A percentile compares a stretch with the other conserved stretches of the same genome.
These are phyloP conservation scores for Trichoderma hamatum DNA, from an alignment of 2,329 filamentous ascomycete species.

Conservation along the genomic window DNA sequence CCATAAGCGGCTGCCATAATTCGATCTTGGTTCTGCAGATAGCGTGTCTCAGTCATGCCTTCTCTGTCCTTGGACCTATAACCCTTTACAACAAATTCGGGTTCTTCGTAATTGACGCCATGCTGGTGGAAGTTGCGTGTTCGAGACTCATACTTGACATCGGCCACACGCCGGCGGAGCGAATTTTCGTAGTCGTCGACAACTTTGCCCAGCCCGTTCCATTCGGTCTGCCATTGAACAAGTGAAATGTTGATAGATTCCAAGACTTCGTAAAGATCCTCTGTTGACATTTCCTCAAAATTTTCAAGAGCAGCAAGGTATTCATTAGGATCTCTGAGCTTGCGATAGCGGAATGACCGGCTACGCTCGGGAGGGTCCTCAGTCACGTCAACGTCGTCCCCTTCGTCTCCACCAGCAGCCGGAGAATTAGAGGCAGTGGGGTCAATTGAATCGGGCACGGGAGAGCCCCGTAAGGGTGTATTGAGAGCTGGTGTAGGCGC, in stretches of 20 bases:
- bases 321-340: slow-evolving; percentile 54
- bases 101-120: slow-evolving; percentile 50
- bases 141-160: slow-evolving; percentile 51
- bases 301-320: slow-evolving; percentile 54
- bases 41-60: slow-evolving; percentile 48
- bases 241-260: slow-evolving; percentile 51
- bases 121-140: slow-evolving; percentile 46
- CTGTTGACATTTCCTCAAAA: slow-evolving; percentile 51
- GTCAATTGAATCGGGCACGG: slow-evolving; percentile 44
- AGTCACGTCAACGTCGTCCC: slow-evolving; percentile 42
- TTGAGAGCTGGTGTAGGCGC: slow-evolving; percentile 44
- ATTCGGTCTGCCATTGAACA: slow-evolving; percentile 59
- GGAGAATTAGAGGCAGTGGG: slow-evolving; percentile 45
- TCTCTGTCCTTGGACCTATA: slow-evolving; percentile 52
- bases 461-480: slow-evolving; percentile 46
- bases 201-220: slow-evolving; percentile 51
- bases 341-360: slow-evolving; percentile 50
- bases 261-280: slow-evolving; percentile 50
- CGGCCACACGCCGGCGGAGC: slow-evolving; percentile 53
- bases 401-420: slow-evolving; percentile 43
- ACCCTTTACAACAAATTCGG: slow-evolving; percentile 59
- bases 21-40: slow-evolving; percentile 57
- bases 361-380: slow-evolving; percentile 38
- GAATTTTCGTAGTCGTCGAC: slow-evolving; percentile 63
- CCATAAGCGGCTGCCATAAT: slow-evolving; percentile 63